Percentiles rank a stretch among this genome's conserved stretches.
phyloP scores from a whole-genome alignment of 1,284 basidiomycete genomes.

The Cerioporus squamosus region DNA sequence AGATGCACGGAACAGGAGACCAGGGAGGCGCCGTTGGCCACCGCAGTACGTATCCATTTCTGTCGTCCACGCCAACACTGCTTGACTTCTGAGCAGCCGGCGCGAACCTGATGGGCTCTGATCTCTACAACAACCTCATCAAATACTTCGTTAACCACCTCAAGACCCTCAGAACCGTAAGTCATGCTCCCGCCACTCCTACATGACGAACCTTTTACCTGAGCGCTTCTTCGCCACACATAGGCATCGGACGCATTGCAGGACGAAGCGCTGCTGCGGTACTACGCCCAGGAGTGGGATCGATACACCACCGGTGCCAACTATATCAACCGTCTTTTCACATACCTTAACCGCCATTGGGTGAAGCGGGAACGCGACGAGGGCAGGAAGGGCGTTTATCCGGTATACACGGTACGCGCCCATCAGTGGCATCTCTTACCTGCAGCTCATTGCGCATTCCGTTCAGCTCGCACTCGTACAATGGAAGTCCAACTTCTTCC shows the following conservation, averaged over 20 bases:
- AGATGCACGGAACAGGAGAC: conserved; percentile 72
- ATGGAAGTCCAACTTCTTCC: conserved; percentile 95
- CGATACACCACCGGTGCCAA: conserved; percentile 96
- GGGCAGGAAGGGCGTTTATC: conserved; percentile 93
- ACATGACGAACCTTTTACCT: conserved; percentile 10
- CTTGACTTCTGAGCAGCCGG: conserved; percentile 60
- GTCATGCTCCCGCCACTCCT: conserved; percentile 35
- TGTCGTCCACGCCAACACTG: conserved; percentile 13
- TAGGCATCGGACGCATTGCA: conserved; percentile 82
- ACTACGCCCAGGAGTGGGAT: conserved; percentile 95
- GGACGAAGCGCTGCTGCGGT: conserved; percentile 88
- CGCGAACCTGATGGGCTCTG: conserved; percentile 94
- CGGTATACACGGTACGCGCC: conserved; percentile 89
- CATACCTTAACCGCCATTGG: conserved; percentile 99
- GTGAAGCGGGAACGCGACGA: conserved; percentile 99
- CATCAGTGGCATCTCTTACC: not conserved
- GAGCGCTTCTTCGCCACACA: conserved; percentile 9
- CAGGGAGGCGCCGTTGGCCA: conserved; percentile 49
- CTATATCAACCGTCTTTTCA: conserved; percentile 95
- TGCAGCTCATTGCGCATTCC: not conserved
- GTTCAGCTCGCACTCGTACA: conserved; percentile 89
- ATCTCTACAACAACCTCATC: conserved; percentile 91
- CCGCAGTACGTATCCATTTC: conserved; percentile 54
- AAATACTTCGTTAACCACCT: conserved; percentile 86
- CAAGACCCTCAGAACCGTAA: conserved; percentile 64